Evolutionary conservation across 192 early-diverging fungal species (phyloP).

Genomic region (Diversispora epigaea): DNA sequence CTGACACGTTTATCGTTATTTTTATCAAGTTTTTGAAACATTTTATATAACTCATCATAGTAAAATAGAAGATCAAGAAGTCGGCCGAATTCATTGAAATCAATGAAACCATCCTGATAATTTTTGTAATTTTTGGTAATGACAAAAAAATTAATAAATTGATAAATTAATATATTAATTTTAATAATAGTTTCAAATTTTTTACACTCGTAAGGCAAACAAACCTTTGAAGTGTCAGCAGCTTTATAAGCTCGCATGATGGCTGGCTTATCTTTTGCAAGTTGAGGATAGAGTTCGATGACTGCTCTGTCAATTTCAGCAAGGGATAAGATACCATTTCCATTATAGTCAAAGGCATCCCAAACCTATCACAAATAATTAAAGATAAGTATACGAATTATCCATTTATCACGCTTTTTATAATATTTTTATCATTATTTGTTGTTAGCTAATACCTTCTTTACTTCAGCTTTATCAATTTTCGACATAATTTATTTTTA

Average conservation of each 20-base stretch:
- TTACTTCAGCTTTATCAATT: too few species aligned
- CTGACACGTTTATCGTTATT: conserved; percentile 23
- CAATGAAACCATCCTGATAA: conserved; percentile 23
- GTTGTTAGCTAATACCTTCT: too few species aligned
- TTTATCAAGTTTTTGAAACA: conserved; percentile 16
- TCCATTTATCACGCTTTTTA: too few species aligned
- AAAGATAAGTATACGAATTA: too few species aligned
- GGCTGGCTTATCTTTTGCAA: conserved; percentile 21
- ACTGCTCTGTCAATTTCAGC: conserved; percentile 26
- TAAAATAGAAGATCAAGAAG: conserved; percentile 23
- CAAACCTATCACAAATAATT: too few species aligned
- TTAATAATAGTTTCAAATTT: background rate
- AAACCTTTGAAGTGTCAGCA: conserved; percentile 22
- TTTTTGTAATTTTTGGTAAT: too few species aligned
- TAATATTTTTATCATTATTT: too few species aligned
- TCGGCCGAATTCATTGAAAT: conserved; percentile 1
- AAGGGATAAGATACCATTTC: conserved; percentile 18
- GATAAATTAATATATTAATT: background rate
- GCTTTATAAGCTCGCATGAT: conserved; percentile 30
- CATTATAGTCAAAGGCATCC: conserved; percentile 16
- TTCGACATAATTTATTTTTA: too few species aligned
- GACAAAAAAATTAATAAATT: background rate
- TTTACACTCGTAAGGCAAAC: background rate
- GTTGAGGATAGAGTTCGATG: conserved; percentile 15
- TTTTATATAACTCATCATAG: conserved; percentile 8